Evolutionary conservation across 2,329 filamentous ascomycete genomes (phyloP), one percentile per base, ranked within the genome.

Genomic region (Pseudocercospora eumusae): DNA sequence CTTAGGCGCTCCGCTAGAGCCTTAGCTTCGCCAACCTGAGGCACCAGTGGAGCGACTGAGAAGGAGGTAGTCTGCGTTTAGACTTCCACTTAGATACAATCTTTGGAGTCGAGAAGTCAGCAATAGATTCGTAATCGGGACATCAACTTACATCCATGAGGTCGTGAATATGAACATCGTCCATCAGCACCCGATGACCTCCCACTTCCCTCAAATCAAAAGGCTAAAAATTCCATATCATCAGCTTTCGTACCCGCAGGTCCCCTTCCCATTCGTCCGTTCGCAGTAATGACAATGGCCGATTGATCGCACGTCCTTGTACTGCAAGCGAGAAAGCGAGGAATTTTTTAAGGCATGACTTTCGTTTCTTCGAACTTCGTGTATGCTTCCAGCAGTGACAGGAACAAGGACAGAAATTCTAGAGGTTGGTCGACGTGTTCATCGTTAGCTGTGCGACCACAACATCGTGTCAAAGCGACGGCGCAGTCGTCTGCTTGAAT

Each of bases 141-240:
- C 3, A 20, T 47, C 9, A 4, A 55, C 56, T 59, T n/a, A 56
- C 60, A 45, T 62, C 36, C 60, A 62, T 62, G 25, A 62, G 42
- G 10, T 28, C 60, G 28, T 58, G 27, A 13, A 62, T 49, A 31
- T 62, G 59, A 9, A 40, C 60, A 28, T 47, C 31, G 23, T 56
- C 60, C 27, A 62, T 28, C 7, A 58, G 40, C 9, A 21, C 25
- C 21, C 23, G 52, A 27, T 55, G 42, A 15, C 36, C 49, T 8
- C 31, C 49, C 15, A 49, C 21, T 36, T 55, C 9, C 2, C 60
- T 47, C 21, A 62, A 15, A 10, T 59, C 21, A 9, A 54, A 40
- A 10, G 50, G 55, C 13, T 20, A 20, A 13, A 25, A n/a, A 13
- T 25, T 13, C 47, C 31, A 18, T 23, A 27, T 56, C 58, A 8